These are phyloP conservation scores for Candida piceae DNA, from an alignment of 805 yeast genomes.

Conservation along the genomic window DNA sequence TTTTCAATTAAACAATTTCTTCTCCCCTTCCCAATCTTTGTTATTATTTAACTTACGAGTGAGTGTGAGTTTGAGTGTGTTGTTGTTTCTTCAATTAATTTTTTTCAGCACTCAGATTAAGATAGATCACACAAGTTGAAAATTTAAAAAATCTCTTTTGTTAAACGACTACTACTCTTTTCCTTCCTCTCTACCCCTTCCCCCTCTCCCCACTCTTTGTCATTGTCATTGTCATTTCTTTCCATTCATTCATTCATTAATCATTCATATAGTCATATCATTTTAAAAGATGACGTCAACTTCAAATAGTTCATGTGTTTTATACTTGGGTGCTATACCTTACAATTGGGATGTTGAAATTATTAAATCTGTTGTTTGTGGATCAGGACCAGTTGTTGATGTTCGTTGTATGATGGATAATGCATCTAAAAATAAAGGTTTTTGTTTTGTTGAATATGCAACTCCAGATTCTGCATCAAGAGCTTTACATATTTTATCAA, in stretches of 20 bases:
- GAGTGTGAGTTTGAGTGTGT: no score
- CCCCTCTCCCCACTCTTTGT: background rate
- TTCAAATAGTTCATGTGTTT: constrained; percentile 37
- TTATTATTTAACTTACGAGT: no score
- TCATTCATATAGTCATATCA: background rate
- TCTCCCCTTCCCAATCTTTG: no score
- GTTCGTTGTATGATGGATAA: constrained; percentile 58
- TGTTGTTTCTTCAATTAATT: no score
- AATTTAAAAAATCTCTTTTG: no score
- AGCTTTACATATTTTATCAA: constrained; percentile 41
- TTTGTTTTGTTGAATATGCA: constrained; percentile 56
- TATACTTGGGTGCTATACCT: constrained; percentile 62
- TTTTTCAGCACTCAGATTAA: no score
- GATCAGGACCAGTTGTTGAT: constrained; percentile 66
- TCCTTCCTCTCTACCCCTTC: background rate
- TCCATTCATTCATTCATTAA: background rate
- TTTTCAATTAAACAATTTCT: no score
- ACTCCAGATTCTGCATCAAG: constrained; percentile 47
- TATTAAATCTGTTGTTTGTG: constrained; percentile 61
- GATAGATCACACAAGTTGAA: no score
- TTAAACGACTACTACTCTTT: no score
- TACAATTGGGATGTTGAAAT: constrained; percentile 65
- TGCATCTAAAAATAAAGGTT: constrained; percentile 60
- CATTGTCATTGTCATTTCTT: no score
- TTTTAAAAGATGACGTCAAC: constrained; percentile 10